Base-by-base conservation (phyloP, 2,329 filamentous ascomycete species). In the Chaetomiaceae sp. region DNA sequence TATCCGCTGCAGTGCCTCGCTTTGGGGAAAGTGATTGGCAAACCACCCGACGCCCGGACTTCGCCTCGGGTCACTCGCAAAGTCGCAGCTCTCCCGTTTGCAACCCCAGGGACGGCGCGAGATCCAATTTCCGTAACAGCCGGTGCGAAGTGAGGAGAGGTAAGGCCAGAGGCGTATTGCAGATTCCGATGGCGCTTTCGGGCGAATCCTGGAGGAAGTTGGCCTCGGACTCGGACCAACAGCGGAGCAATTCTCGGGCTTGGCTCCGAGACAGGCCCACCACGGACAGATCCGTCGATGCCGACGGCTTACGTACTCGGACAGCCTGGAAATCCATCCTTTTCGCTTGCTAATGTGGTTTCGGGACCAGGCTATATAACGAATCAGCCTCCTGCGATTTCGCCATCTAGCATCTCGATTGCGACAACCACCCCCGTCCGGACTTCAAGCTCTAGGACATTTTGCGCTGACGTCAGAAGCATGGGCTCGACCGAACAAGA, bases 381-480 rank as follows among this genome's bases (percentile, higher is more conserved):
- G 27, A 7, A 6, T 27, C 25, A 9, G 6, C 17, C 6, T 12
- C 42, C 22, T 7, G n/a, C 2, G 31, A 56, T 46, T 19, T 55
- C 51, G 55, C 46, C 50, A 55, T 59, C 33, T 15, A 15, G 15
- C 12, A 3, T 11, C 4, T 7, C n/a, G 37, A 57, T 55, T 53
- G 55, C 57, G 50, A 43, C 53, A 51, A 44, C 38, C 19, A 17
- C 34, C 19, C 14, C 27, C 15, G n/a, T 6, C 27, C 36, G 5
- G 38, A 48, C 23, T 14, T 14, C 45, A 19, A 33, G 5, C n/a
- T 25, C 25, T n/a, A 1, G 7, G 25, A 39, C 22, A 19, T 27
- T 20, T 14, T 22, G 14, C 34, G 2, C 43, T 25, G 23, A 44
- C 51, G 42, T 42, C 39, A 42, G n/a, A n/a, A 46, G 1, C n/a